phyloP scores from a whole-genome alignment of 345 rosid species.

The Syzygium aqueum region DNA sequence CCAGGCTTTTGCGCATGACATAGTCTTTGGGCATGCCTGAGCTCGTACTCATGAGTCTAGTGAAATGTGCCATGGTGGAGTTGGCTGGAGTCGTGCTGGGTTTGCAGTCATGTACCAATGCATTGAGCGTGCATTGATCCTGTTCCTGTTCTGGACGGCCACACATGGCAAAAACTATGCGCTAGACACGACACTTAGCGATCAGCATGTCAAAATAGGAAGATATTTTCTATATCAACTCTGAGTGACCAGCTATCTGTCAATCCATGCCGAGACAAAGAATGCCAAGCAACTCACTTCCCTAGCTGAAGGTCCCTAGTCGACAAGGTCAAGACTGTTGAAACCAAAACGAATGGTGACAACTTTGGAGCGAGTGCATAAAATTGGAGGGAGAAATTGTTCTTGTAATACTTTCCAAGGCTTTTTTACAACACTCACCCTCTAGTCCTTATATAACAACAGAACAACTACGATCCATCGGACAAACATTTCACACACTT shows the following conservation, averaged over 20 bases:
- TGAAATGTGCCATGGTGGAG: not conserved
- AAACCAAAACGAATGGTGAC: no score
- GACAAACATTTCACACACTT: no score
- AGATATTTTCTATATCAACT: not conserved
- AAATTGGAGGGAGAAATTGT: no score
- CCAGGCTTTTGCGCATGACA: no score
- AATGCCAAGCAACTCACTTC: not conserved
- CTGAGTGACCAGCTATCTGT: not conserved
- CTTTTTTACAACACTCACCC: no score
- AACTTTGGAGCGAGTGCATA: no score
- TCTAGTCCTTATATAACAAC: no score
- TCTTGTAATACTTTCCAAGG: no score
- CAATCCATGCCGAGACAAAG: not conserved
- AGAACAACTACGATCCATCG: no score
- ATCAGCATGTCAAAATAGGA: not conserved
- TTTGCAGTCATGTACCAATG: not conserved
- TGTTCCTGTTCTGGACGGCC: no score
- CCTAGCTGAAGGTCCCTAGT: not conserved
- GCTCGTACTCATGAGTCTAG: not conserved
- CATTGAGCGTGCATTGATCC: not conserved
- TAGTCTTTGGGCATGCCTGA: not conserved
- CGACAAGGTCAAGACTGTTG: not conserved
- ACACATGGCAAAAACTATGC: no score
- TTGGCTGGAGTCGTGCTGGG: not conserved
- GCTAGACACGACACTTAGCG: not conserved